A percentile compares a stretch with the other conserved stretches of the same genome.
Conservation (phyloP, 2,329 filamentous ascomycete species). For the Ceratocystis cubensis region DNA sequence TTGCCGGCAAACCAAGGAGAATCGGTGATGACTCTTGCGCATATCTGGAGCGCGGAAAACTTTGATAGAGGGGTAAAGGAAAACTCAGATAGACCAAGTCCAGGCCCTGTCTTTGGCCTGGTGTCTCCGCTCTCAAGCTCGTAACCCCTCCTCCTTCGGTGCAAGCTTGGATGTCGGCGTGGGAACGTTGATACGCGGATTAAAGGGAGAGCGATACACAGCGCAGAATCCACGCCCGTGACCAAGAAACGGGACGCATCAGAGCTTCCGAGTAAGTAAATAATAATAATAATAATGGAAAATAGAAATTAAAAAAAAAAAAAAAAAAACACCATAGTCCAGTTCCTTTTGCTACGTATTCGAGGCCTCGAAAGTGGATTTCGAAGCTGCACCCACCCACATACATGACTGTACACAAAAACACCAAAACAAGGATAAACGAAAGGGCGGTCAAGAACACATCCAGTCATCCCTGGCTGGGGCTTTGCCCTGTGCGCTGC, state of each 20-base stretch:
- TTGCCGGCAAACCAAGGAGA: not conserved
- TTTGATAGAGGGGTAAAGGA: not conserved
- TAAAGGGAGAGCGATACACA: not conserved
- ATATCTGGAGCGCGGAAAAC: not conserved
- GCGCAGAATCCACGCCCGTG: not conserved
- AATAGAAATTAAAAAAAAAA: not conserved
- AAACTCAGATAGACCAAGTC: not conserved
- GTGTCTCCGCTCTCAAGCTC: not conserved
- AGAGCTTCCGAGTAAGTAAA: not conserved
- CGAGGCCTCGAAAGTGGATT: not conserved
- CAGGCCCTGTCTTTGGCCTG: not conserved
- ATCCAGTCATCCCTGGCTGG: not conserved
- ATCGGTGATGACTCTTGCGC: not conserved
- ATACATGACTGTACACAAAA: too few species aligned
- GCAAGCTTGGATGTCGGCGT: not conserved
- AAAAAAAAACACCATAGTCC: not conserved
- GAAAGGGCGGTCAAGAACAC: slow-evolving; percentile 4
- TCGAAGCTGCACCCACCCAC: not conserved
- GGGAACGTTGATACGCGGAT: not conserved
- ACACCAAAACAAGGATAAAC: not conserved
- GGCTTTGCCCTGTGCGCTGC: not conserved
- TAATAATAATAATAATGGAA: not conserved
- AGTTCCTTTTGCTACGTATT: not conserved
- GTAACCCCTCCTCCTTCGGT: not conserved
- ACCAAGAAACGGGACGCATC: not conserved